Evolutionary conservation across 768 basidiomycete species (phyloP).

Genomic region (Bullera alba): DNA sequence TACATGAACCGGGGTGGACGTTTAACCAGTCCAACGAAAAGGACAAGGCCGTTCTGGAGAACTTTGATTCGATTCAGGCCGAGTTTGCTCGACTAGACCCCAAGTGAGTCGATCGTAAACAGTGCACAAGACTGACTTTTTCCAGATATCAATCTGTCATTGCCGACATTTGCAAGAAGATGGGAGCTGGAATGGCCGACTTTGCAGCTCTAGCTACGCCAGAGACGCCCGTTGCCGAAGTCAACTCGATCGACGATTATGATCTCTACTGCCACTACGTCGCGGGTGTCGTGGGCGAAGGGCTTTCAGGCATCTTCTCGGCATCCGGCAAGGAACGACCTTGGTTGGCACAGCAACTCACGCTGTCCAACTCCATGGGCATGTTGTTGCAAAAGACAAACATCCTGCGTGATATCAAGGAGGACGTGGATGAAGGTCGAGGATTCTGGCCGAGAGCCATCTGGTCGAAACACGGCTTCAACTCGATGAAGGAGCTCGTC

Average conservation of each 20-base stretch:
- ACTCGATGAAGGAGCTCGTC: conserved; percentile 42
- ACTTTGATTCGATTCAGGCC: conserved; percentile 71
- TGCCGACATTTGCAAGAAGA: conserved; percentile 71
- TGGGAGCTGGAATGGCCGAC: conserved; percentile 93
- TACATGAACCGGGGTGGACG: conserved; percentile 75
- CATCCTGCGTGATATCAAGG: conserved; percentile 89
- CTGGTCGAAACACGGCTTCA: conserved; percentile 72
- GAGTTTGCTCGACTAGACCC: conserved; percentile 67
- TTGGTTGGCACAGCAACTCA: conserved; percentile 71
- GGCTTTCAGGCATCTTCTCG: conserved; percentile 78
- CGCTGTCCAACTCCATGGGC: conserved; percentile 90
- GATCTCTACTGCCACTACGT: conserved; percentile 98
- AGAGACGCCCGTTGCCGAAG: conserved; percentile 52
- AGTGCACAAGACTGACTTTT: background rate
- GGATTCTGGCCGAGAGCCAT: conserved; percentile 95
- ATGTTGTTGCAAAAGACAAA: conserved; percentile 94
- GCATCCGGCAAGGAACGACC: conserved; percentile 73
- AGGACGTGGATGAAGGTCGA: conserved; percentile 75
- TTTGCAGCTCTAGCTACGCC: conserved; percentile 76
- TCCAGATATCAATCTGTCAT: conserved; percentile 65
- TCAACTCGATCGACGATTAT: conserved; percentile 74
- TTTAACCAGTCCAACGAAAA: conserved; percentile 82
- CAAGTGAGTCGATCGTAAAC: conserved; percentile 48
- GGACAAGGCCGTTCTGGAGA: conserved; percentile 73
- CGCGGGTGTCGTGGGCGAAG: conserved; percentile 94